A percentile compares a stretch with the other conserved stretches of the same genome.
phyloP scores from a whole-genome alignment of 1,284 basidiomycete genomes.

The Trametes hirsuta region DNA sequence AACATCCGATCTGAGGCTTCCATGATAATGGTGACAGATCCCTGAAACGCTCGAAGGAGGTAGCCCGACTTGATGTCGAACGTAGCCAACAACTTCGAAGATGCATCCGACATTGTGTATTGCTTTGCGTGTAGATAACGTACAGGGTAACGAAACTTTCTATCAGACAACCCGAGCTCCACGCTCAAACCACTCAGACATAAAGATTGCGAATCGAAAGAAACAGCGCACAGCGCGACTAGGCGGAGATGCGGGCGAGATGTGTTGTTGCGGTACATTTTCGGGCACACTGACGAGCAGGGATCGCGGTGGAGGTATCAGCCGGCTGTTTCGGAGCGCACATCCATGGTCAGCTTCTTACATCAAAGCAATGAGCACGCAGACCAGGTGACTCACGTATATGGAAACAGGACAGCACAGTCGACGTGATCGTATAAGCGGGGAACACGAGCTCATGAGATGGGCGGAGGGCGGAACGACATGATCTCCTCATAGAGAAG shows the following conservation, averaged over 20 bases:
- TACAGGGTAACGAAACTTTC: not conserved
- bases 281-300: not conserved
- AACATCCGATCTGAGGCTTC: too few species aligned
- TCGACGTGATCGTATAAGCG: not conserved
- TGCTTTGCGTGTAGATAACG: constrained; percentile 6
- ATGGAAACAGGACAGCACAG: constrained; percentile 19
- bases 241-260: not conserved
- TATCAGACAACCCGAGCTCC: constrained; percentile 10
- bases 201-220: not conserved
- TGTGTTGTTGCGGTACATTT: constrained; percentile 3
- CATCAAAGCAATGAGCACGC: not conserved
- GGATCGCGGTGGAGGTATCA: constrained; percentile 1
- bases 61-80: too few species aligned
- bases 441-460: constrained; percentile 40
- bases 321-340: not conserved
- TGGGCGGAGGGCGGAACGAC: constrained; percentile 73
- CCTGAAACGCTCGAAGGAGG: too few species aligned
- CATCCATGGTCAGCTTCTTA: not conserved
- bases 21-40: too few species aligned
- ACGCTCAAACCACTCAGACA: constrained; percentile 2
- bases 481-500: constrained; percentile 75
- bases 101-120: not conserved
- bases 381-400: constrained; percentile 15
- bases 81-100: too few species aligned
- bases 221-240: constrained; percentile 6